These are phyloP conservation scores for Penicillium ochrochloron DNA, from an alignment of 495 filamentous ascomycete species.

Conservation along the genomic window DNA sequence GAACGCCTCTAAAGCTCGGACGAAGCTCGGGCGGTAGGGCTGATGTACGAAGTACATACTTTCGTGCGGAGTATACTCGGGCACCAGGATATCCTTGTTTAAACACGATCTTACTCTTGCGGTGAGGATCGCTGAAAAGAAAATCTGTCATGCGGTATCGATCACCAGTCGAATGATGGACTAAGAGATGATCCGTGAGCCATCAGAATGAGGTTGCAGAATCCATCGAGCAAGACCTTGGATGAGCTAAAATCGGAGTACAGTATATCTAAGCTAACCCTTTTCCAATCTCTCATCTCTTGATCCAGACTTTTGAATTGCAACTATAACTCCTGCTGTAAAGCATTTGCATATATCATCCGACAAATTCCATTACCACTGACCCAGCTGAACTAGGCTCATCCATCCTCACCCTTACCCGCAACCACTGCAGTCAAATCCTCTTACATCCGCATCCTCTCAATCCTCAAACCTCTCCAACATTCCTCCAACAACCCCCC, in stretches of 20 bases:
- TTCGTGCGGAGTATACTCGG: neutral
- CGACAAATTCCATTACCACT: no score
- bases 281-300: neutral
- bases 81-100: neutral
- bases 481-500: conserved; percentile 19
- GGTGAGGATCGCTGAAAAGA: neutral
- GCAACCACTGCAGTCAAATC: neutral
- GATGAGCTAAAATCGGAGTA: neutral
- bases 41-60: neutral
- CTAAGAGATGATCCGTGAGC: neutral
- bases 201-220: neutral
- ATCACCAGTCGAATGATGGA: no score
- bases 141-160: no score
- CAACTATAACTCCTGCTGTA: neutral
- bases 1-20: neutral
- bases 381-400: no score
- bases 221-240: no score
- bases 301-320: neutral
- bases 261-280: neutral
- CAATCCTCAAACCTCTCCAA: conserved; percentile 19
- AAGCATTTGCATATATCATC: no score
- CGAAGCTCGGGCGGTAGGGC: neutral
- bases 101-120: neutral
- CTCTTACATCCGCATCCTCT: no score
- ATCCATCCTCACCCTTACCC: neutral